phyloP scores from a whole-genome alignment of 2,329 filamentous ascomycete species.

The Fusarium euwallaceae region DNA sequence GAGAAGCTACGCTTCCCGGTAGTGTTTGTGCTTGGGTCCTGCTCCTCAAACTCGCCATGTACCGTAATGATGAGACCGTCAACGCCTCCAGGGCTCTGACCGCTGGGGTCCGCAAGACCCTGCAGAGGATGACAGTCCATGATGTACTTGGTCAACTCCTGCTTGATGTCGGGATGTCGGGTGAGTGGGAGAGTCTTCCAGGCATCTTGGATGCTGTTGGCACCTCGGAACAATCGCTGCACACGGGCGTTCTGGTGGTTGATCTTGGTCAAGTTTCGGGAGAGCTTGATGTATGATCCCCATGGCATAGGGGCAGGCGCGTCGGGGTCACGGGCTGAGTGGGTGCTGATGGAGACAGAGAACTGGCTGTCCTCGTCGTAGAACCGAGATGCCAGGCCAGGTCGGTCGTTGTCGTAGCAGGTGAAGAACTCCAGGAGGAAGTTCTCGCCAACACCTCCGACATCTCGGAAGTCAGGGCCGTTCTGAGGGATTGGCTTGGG shows the following conservation, averaged over 20 bases:
- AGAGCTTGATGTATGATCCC: constrained; percentile 81
- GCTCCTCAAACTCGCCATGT: constrained; percentile 88
- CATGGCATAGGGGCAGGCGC: constrained; percentile 68
- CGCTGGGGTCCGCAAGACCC: constrained; percentile 77
- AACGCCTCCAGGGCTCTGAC: constrained; percentile 74
- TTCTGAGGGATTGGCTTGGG: constrained; percentile 72
- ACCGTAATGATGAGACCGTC: constrained; percentile 83
- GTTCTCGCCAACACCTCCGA: constrained; percentile 78
- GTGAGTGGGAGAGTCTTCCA: constrained; percentile 81
- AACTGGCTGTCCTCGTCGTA: constrained; percentile 85
- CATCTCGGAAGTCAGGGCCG: constrained; percentile 79
- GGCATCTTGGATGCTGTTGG: constrained; percentile 72
- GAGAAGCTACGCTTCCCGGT: constrained; percentile 83
- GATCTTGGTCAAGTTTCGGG: constrained; percentile 82
- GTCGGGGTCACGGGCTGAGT: constrained; percentile 63
- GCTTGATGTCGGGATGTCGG: constrained; percentile 78
- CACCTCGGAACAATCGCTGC: constrained; percentile 75
- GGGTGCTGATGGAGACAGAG: constrained; percentile 79
- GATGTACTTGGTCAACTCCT: constrained; percentile 79
- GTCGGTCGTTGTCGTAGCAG: constrained; percentile 79
- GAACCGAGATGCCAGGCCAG: constrained; percentile 71
- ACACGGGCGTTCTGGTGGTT: constrained; percentile 70
- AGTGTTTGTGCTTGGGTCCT: constrained; percentile 67
- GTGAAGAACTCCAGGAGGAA: constrained; percentile 82
- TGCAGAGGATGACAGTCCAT: constrained; percentile 84